Conservation (phyloP, 352 stramenopile genomes). For the Phytopythium litorale region DNA sequence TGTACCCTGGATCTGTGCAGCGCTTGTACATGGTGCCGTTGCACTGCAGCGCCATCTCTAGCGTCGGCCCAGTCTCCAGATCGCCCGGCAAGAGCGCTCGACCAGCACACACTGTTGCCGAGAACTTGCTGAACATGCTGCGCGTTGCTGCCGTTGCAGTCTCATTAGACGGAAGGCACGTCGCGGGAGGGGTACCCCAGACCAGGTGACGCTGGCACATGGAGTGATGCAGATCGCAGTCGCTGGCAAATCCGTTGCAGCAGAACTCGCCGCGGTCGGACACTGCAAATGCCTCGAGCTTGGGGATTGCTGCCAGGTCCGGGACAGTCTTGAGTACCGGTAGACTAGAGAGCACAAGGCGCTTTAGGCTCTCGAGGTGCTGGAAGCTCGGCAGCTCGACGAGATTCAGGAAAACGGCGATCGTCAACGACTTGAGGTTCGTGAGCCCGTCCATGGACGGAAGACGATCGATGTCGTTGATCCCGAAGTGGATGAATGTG, state of each 20-base stretch:
- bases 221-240: slow-evolving; percentile 14
- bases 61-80: slow-evolving; percentile 8
- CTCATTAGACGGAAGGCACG: slow-evolving; percentile 9
- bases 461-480: slow-evolving; percentile 10
- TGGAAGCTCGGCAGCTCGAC: slow-evolving; percentile 17
- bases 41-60: slow-evolving; percentile 13
- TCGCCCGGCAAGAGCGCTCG: slow-evolving; percentile 6
- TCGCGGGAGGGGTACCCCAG: slow-evolving; percentile 17
- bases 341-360: slow-evolving; percentile 16
- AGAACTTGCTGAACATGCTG: slow-evolving; percentile 6
- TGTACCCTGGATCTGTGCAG: slow-evolving; percentile 5
- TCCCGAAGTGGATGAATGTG: slow-evolving; percentile 1
- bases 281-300: slow-evolving; percentile 16
- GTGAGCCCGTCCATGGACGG: slow-evolving; percentile 25
- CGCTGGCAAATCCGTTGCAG: slow-evolving; percentile 27
- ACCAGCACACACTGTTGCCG: slow-evolving; percentile 8
- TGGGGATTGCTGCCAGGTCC: slow-evolving; percentile 16
- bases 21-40: slow-evolving; percentile 23
- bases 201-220: slow-evolving; percentile 18
- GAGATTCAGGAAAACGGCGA: slow-evolving; percentile 15
- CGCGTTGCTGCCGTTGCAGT: slow-evolving; percentile 8
- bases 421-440: slow-evolving; percentile 27
- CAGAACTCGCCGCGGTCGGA: slow-evolving; percentile 17
- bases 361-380: slow-evolving; percentile 15
- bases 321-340: slow-evolving; percentile 13